A percentile compares a stretch with the other conserved stretches of the same genome.
Conservation (phyloP, 1,139 yeast genomes). For the Geotrichum reessii region DNA sequence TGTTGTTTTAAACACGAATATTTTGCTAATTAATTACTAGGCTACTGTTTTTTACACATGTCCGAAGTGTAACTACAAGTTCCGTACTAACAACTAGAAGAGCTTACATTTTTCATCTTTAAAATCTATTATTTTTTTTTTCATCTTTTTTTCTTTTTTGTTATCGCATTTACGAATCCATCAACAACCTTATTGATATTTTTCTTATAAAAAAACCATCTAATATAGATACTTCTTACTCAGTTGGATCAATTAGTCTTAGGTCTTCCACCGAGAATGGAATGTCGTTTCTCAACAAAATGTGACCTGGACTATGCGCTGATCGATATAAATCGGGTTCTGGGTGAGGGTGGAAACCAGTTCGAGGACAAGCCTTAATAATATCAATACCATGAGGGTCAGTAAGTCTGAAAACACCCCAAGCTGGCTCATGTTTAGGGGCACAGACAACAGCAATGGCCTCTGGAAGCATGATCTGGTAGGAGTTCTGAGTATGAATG, state of each 20-base stretch:
- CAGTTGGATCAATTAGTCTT: slow-evolving; percentile 23
- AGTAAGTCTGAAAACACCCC: slow-evolving; percentile 53
- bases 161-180: background rate
- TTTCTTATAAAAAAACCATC: background rate
- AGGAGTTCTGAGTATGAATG: slow-evolving; percentile 56
- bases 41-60: slow-evolving; percentile 71
- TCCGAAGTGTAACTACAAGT: slow-evolving; percentile 84
- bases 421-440: slow-evolving; percentile 44
- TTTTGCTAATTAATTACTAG: slow-evolving; percentile 7
- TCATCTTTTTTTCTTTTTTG: slow-evolving; percentile 1
- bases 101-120: background rate
- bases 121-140: background rate
- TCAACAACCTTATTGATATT: background rate
- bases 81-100: slow-evolving; percentile 76
- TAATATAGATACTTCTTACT: background rate
- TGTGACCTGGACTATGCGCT: slow-evolving; percentile 49
- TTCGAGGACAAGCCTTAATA: slow-evolving; percentile 43
- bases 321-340: slow-evolving; percentile 44
- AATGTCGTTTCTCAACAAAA: slow-evolving; percentile 40
- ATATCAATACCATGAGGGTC: slow-evolving; percentile 56
- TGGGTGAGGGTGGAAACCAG: slow-evolving; percentile 52
- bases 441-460: slow-evolving; percentile 60
- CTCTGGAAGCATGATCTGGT: slow-evolving; percentile 63
- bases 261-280: slow-evolving; percentile 46
- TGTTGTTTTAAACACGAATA: background rate